Conservation (phyloP, 257 asterid species). For the Haberlea rhodopensis region DNA sequence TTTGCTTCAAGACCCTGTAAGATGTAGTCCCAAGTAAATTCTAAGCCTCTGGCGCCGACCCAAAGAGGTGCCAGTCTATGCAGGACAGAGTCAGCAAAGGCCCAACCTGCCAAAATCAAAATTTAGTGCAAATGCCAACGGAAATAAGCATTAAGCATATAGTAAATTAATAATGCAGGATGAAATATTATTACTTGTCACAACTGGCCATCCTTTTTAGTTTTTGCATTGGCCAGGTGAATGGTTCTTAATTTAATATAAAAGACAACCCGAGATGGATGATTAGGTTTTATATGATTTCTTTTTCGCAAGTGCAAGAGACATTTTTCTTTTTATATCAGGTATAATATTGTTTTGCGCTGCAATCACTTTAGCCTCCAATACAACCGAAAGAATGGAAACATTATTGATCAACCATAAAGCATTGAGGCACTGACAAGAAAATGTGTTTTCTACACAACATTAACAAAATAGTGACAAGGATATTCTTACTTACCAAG, state of each 20-base stretch:
- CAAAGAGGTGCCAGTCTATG: too few species aligned
- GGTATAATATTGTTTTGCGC: constrained; percentile 5
- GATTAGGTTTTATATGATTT: neutral
- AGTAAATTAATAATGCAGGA: too few species aligned
- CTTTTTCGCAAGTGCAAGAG: too few species aligned
- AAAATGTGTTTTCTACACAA: neutral
- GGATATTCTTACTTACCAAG: constrained; percentile 69
- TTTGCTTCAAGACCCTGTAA: constrained; percentile 98
- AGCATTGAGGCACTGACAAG: neutral
- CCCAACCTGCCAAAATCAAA: too few species aligned
- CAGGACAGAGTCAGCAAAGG: too few species aligned
- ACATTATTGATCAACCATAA: too few species aligned
- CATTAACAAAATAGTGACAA: too few species aligned
- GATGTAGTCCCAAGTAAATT: too few species aligned
- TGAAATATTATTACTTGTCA: neutral
- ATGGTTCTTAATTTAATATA: neutral
- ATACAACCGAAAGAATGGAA: neutral
- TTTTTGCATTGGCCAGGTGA: neutral
- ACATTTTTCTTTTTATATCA: too few species aligned
- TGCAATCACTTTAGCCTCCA: neutral
- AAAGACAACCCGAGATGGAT: neutral
- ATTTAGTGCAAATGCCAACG: constrained; percentile 54
- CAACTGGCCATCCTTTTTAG: neutral
- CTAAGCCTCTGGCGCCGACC: too few species aligned
- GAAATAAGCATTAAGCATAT: too few species aligned